Conservation (phyloP, 495 filamentous ascomycete species). For the Venustampulla echinocandica region DNA sequence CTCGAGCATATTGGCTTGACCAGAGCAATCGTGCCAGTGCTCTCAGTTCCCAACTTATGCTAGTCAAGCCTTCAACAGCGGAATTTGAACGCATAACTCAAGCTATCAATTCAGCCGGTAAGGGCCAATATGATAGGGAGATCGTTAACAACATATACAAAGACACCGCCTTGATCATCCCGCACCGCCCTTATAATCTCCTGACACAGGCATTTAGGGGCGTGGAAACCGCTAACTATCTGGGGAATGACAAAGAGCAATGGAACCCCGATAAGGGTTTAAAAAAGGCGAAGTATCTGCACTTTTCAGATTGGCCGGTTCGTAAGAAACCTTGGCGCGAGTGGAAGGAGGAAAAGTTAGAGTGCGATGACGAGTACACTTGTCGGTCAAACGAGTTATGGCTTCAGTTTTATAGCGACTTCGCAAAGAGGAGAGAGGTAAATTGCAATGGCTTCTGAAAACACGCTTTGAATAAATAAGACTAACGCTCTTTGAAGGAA, state of each 20-base stretch:
- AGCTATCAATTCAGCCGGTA: slow-evolving; percentile 29
- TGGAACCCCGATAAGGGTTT: slow-evolving; percentile 62
- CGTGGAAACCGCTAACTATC: slow-evolving; percentile 47
- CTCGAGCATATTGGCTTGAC: slow-evolving; percentile 66
- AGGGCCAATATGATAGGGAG: slow-evolving; percentile 61
- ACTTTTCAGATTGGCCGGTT: slow-evolving; percentile 75
- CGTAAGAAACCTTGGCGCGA: slow-evolving; percentile 21
- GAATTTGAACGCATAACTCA: slow-evolving; percentile 48
- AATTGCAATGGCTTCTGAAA: too few species aligned
- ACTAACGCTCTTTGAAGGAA: too few species aligned
- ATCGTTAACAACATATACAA: slow-evolving; percentile 61
- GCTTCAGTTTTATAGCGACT: neutral
- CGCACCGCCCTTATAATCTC: slow-evolving; percentile 64
- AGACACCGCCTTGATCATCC: slow-evolving; percentile 59
- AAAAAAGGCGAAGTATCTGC: slow-evolving; percentile 64
- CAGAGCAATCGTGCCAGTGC: slow-evolving; percentile 46
- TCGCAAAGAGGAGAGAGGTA: neutral
- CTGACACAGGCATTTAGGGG: slow-evolving; percentile 62
- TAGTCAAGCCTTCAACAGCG: slow-evolving; percentile 51
- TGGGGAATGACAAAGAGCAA: slow-evolving; percentile 51
- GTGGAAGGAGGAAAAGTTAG: neutral
- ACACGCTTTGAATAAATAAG: too few species aligned
- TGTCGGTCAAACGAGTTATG: neutral
- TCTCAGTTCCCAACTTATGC: slow-evolving; percentile 54
- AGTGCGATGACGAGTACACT: neutral